Evolutionary conservation across 2,329 filamentous ascomycete genomes (phyloP), one percentile per base, ranked within the genome.

Genomic region (Dactylonectria estremocensis): DNA sequence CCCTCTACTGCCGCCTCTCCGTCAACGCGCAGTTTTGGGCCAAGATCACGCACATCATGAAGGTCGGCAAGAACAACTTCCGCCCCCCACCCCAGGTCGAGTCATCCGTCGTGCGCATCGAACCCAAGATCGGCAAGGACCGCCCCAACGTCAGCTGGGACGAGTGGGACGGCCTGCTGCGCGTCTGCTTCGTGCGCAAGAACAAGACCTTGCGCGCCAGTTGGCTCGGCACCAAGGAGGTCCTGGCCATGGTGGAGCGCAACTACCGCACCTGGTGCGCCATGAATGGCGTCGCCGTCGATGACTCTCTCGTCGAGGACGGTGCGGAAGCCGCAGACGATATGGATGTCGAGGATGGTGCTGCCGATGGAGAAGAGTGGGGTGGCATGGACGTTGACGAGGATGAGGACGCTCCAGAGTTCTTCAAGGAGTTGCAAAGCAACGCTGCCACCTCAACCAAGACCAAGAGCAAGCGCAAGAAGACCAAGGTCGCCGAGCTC

Each of bases 41-140:
- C 67, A 86, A 85, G 68, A 86, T 87, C 76, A 85, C 84, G n/a
- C 85, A 88, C 80, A 90, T 97, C 74, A 94, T 97, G 91, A 97
- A 97, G 83, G 95, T 98, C 52, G 95, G 95, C 71, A 93, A 92
- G 82, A 96, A 97, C 82, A 98, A 98, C 84, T 99, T 98, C 88
- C 94, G 94, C 69, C 96, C 96, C 0, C 95, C 96, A 1, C 96
- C 96, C 9, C 90, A 94, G 77, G 96, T 99, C 65, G 96, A 99
- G 82, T 94, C 91, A 8, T 95, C 92, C 65, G 95, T 98, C 7
- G 95, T 98, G 54, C 89, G 95, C 67, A 92, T 98, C 72, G 93
- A 95, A 78, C 95, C 95, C 22, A 97, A 98, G 84, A 87, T 89
- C 43, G 95, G 95, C 11, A 85, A 83, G 54, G 89, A 91, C 71